Evolutionary conservation across 2,329 filamentous ascomycete genomes (phyloP).

Genomic region (Colletotrichum theobromicola): DNA sequence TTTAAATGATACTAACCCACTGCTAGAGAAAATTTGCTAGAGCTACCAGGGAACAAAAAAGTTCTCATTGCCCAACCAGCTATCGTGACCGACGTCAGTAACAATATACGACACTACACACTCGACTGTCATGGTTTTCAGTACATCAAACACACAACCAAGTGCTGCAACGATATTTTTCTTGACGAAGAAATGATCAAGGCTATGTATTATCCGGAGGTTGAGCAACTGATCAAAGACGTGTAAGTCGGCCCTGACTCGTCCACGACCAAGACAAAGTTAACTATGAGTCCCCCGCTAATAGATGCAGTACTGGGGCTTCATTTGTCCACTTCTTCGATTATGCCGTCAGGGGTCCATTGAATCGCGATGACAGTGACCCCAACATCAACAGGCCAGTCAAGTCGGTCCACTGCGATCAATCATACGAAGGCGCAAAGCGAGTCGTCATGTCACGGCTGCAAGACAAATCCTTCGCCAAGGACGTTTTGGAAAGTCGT

Average conservation of each 20-base stretch:
- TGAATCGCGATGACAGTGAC: conserved; percentile 65
- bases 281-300: background rate
- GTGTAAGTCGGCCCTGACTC: background rate
- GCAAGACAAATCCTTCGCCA: background rate
- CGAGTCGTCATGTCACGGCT: background rate
- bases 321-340: background rate
- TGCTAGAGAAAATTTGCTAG: background rate
- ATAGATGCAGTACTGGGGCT: conserved; percentile 27
- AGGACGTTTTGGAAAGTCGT: background rate
- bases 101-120: conserved; percentile 70
- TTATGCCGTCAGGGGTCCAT: background rate
- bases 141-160: conserved; percentile 52
- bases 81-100: conserved; percentile 56
- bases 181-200: conserved; percentile 55
- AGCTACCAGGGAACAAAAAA: background rate
- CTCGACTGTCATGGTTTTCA: conserved; percentile 61
- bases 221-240: conserved; percentile 10
- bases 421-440: conserved; percentile 51
- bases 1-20: background rate
- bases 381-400: conserved; percentile 51
- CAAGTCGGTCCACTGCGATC: conserved; percentile 56
- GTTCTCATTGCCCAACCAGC: background rate
- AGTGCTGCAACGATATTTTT: conserved; percentile 51
- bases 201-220: conserved; percentile 40
- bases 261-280: background rate